Percentiles rank a stretch among this genome's conserved stretches.
These are phyloP conservation scores for Diutina mesorugosa DNA, from an alignment of 1,139 yeast species.

Conservation along the genomic window DNA sequence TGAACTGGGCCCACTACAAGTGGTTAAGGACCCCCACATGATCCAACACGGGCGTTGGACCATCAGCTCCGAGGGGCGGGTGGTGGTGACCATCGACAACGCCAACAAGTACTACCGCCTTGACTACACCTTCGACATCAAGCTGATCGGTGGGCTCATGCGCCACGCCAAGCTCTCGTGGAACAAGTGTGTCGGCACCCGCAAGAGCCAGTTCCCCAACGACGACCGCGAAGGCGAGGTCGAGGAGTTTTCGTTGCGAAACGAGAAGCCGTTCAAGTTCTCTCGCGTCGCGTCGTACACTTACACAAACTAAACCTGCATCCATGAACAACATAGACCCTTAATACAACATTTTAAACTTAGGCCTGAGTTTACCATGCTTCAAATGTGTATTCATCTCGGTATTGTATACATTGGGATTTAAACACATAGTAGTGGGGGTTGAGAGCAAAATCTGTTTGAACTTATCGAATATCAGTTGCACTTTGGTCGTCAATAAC, in stretches of 20 bases:
- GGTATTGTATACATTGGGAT: no score
- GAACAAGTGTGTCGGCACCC: conserved; percentile 45
- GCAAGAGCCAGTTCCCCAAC: conserved; percentile 23
- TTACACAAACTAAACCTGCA: conserved; percentile 26
- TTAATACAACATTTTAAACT: no score
- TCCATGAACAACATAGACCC: neutral
- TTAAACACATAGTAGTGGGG: no score
- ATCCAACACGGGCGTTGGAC: conserved; percentile 45
- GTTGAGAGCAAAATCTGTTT: no score
- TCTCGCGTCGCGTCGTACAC: conserved; percentile 8
- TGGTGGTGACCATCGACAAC: conserved; percentile 38
- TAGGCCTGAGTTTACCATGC: no score
- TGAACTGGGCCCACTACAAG: conserved; percentile 3
- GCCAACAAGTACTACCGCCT: conserved; percentile 58
- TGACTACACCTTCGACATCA: conserved; percentile 47
- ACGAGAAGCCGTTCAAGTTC: conserved; percentile 69
- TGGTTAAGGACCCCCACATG: conserved; percentile 17
- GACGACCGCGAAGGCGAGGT: conserved; percentile 37
- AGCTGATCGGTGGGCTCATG: conserved; percentile 37
- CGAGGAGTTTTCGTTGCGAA: conserved; percentile 42
- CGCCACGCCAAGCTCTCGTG: conserved; percentile 59
- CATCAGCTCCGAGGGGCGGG: conserved; percentile 32
- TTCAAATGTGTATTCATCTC: no score
- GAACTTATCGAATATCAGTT: no score
- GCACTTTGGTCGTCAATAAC: no score